Evolutionary conservation across 2,329 filamentous ascomycete genomes (phyloP).

Genomic region (Cercospora canescens): DNA sequence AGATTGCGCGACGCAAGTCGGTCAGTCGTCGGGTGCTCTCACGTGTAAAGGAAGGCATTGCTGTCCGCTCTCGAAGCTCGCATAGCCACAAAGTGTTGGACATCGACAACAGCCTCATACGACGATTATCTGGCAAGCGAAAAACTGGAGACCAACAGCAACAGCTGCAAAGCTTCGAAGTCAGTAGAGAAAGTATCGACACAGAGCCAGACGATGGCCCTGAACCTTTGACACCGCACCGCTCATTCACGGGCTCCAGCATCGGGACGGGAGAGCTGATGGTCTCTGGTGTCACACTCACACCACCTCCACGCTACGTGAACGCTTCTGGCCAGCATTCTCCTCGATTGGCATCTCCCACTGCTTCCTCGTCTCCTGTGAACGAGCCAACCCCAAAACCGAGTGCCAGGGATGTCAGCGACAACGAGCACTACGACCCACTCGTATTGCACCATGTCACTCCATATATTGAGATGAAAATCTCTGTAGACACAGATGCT

Average conservation of each 20-base stretch:
- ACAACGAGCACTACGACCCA: neutral
- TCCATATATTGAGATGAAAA: slow-evolving; percentile 31
- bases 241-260: slow-evolving; percentile 32
- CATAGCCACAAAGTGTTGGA: slow-evolving; percentile 27
- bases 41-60: slow-evolving; percentile 37
- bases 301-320: slow-evolving; percentile 13
- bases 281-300: slow-evolving; percentile 14
- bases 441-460: slow-evolving; percentile 12
- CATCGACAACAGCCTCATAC: slow-evolving; percentile 31
- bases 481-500: slow-evolving; percentile 23
- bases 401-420: neutral
- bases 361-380: slow-evolving; percentile 15
- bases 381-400: slow-evolving; percentile 25
- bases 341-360: slow-evolving; percentile 15
- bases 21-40: slow-evolving; percentile 39
- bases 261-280: slow-evolving; percentile 28
- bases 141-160: slow-evolving; percentile 27
- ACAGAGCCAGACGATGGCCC: slow-evolving; percentile 13
- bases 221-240: slow-evolving; percentile 13
- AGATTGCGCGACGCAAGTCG: slow-evolving; percentile 33
- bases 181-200: slow-evolving; percentile 29
- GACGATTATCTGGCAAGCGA: slow-evolving; percentile 32
- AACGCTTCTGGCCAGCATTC: slow-evolving; percentile 11
- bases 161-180: slow-evolving; percentile 32
- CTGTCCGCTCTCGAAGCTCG: slow-evolving; percentile 30